These are phyloP conservation scores for Erysimum cheiri DNA, from an alignment of 441 rosid species.

Conservation along the genomic window DNA sequence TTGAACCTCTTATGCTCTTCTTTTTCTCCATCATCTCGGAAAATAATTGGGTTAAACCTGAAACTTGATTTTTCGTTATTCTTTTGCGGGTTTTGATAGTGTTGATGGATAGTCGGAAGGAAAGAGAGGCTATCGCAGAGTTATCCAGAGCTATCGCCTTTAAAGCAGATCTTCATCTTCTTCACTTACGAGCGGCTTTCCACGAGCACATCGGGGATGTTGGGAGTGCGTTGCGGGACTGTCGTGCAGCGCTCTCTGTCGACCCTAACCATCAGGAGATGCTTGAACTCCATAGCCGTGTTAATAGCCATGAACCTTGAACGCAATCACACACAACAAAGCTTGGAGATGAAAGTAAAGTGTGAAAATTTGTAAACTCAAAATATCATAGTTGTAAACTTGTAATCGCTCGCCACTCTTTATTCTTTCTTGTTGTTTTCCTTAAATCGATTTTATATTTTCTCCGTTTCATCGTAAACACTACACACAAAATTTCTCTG, in stretches of 20 bases:
- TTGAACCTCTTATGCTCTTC: not conserved
- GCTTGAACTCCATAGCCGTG: slow-evolving; percentile 90
- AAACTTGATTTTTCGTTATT: not conserved
- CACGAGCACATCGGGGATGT: slow-evolving; percentile 87
- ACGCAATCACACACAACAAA: not conserved
- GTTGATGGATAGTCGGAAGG: slow-evolving; percentile 88
- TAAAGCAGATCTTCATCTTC: slow-evolving; percentile 93
- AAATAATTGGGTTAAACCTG: not conserved
- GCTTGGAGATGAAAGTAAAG: slow-evolving; percentile 38
- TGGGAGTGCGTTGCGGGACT: slow-evolving; percentile 73
- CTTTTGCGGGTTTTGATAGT: slow-evolving; percentile 51
- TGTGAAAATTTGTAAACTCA: slow-evolving; percentile 43
- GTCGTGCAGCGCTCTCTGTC: slow-evolving; percentile 94
- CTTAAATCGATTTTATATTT: slow-evolving; percentile 11
- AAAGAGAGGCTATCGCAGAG: slow-evolving; percentile 90
- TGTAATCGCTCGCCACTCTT: slow-evolving; percentile 30
- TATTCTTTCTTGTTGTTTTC: slow-evolving; percentile 25
- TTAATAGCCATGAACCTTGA: slow-evolving; percentile 92
- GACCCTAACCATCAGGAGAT: slow-evolving; percentile 94
- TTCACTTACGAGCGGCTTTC: slow-evolving; percentile 92
- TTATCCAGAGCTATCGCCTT: slow-evolving; percentile 88
- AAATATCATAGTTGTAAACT: slow-evolving; percentile 25
- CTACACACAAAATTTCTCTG: not conserved
- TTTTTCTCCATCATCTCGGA: not conserved
- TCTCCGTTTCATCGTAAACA: not conserved